Conservation (phyloP, 768 basidiomycete species). For the Sarcomyxa edulis region DNA sequence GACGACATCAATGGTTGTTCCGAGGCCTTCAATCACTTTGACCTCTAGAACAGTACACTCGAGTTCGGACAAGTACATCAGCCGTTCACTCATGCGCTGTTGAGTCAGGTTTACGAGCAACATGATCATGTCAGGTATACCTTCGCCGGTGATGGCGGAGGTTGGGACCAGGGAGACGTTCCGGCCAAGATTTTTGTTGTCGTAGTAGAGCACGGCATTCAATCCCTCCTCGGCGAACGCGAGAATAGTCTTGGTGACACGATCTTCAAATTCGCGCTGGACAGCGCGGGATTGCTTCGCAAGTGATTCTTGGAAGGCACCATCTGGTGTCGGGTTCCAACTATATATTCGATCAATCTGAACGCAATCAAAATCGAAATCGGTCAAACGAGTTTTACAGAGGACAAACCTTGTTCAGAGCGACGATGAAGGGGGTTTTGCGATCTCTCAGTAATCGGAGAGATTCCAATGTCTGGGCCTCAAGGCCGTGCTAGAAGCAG, state of each 20-base stretch:
- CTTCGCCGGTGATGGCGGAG: conserved; percentile 97
- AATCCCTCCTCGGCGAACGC: conserved; percentile 98
- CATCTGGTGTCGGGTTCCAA: conserved; percentile 89
- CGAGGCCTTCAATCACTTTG: conserved; percentile 96
- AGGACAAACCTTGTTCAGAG: conserved; percentile 80
- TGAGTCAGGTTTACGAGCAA: conserved; percentile 95
- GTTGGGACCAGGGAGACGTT: conserved; percentile 97
- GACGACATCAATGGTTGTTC: conserved; percentile 96
- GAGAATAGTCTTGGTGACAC: conserved; percentile 76
- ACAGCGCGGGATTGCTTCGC: conserved; percentile 74
- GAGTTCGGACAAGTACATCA: conserved; percentile 97
- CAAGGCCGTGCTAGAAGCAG: conserved; percentile 79
- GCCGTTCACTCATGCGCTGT: conserved; percentile 92
- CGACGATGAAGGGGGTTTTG: conserved; percentile 98
- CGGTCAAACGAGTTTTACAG: no score
- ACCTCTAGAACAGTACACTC: conserved; percentile 99
- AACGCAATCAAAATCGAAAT: conserved; percentile 4
- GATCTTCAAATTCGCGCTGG: conserved; percentile 90
- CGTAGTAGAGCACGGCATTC: conserved; percentile 93
- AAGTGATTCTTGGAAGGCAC: conserved; percentile 87
- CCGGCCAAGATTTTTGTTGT: conserved; percentile 91
- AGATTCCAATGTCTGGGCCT: conserved; percentile 97
- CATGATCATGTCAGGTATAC: conserved; percentile 99
- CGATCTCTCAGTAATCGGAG: conserved; percentile 85
- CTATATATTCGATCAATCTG: conserved; percentile 98